Conservation (phyloP, 345 rosid genomes). For the Orychophragmus violaceus region DNA sequence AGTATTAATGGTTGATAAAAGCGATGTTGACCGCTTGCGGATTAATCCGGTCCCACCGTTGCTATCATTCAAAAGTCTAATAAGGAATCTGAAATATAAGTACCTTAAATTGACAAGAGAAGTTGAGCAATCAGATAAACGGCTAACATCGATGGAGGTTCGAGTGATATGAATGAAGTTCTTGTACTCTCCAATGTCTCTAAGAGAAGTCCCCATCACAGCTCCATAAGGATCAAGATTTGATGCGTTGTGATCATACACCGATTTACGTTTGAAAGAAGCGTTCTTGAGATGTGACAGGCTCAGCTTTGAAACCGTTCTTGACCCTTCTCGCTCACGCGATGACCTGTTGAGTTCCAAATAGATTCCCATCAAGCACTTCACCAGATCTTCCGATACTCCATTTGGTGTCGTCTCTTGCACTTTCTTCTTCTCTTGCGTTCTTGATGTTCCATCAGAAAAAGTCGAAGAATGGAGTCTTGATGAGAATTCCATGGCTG, state of each 20-base stretch:
- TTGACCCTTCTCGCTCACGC: conserved; percentile 38
- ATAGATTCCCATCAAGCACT: conserved; percentile 60
- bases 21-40: no score
- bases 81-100: background rate
- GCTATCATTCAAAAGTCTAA: no score
- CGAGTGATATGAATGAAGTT: conserved; percentile 69
- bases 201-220: conserved; percentile 48
- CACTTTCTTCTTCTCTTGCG: conserved; percentile 6
- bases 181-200: conserved; percentile 82
- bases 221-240: conserved; percentile 74
- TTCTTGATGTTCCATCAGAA: conserved; percentile 35
- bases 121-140: conserved; percentile 40
- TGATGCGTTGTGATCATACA: conserved; percentile 36
- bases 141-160: conserved; percentile 49
- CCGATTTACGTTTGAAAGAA: conserved; percentile 35
- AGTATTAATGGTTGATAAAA: no score
- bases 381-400: conserved; percentile 67
- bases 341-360: conserved; percentile 50
- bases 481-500: conserved; percentile 51
- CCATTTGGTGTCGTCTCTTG: conserved; percentile 41
- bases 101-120: conserved; percentile 34
- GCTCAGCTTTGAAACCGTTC: conserved; percentile 49
- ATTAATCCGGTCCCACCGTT: no score
- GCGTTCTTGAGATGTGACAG: conserved; percentile 29
- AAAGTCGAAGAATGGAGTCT: conserved; percentile 36